These are phyloP conservation scores for Phialophora verrucosa DNA, from an alignment of 2,329 filamentous ascomycete species.

Conservation along the genomic window DNA sequence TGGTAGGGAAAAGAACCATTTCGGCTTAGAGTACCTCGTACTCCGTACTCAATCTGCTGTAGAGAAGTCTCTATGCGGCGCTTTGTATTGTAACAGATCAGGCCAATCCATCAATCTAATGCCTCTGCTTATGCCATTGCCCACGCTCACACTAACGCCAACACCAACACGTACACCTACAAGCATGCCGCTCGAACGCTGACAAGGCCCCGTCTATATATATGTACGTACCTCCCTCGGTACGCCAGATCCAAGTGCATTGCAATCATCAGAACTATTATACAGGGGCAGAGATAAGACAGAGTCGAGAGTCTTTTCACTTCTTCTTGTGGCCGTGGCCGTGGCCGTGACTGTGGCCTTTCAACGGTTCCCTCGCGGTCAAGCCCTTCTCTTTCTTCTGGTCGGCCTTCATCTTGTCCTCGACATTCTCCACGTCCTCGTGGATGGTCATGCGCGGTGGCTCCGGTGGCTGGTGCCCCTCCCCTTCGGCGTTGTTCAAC, in stretches of 20 bases:
- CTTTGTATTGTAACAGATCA: too few species aligned
- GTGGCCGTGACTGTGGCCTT: background rate
- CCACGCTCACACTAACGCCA: background rate
- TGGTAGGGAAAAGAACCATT: too few species aligned
- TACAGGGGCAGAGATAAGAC: background rate
- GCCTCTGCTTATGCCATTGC: background rate
- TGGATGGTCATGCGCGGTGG: slow-evolving; percentile 19
- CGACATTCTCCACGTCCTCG: slow-evolving; percentile 29
- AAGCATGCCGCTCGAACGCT: slow-evolving; percentile 7
- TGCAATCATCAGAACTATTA: background rate
- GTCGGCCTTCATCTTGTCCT: slow-evolving; percentile 33
- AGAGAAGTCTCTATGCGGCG: too few species aligned
- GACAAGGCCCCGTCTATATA: background rate
- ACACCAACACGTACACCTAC: background rate
- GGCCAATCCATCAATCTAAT: background rate
- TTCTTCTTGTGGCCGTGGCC: slow-evolving; percentile 4
- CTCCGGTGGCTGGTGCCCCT: slow-evolving; percentile 4
- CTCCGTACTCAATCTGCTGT: too few species aligned
- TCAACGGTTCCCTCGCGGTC: slow-evolving; percentile 20
- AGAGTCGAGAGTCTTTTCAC: slow-evolving; percentile 16
- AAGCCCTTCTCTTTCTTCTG: slow-evolving; percentile 23
- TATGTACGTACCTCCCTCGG: background rate
- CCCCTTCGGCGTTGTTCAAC: slow-evolving; percentile 19
- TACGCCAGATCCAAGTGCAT: background rate
- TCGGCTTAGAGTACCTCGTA: too few species aligned